Evolutionary conservation across 1,284 basidiomycete genomes (phyloP).

Genomic region (Tausonia pullulans): DNA sequence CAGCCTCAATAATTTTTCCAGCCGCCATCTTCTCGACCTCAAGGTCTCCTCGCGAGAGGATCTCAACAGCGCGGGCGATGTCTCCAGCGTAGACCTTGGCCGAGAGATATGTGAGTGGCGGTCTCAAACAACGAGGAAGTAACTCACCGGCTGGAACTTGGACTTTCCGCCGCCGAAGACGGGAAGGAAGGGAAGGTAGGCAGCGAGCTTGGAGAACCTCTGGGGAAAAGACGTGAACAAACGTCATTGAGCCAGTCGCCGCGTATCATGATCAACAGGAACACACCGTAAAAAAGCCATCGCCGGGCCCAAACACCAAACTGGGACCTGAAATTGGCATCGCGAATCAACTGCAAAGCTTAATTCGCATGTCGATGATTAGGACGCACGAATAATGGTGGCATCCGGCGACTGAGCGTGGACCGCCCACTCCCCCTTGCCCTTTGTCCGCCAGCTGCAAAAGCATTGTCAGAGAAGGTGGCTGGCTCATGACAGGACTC

Average conservation of each 20-base stretch:
- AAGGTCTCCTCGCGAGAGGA: slow-evolving; percentile 41
- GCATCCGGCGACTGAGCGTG: slow-evolving; percentile 38
- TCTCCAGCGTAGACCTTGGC: slow-evolving; percentile 54
- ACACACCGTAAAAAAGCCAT: slow-evolving; percentile 56
- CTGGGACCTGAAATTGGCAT: slow-evolving; percentile 37
- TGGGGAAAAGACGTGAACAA: slow-evolving; percentile 23
- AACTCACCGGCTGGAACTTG: slow-evolving; percentile 43
- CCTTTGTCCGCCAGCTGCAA: slow-evolving; percentile 46
- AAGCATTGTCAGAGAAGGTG: not conserved
- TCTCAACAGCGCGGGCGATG: slow-evolving; percentile 48
- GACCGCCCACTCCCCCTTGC: slow-evolving; percentile 47
- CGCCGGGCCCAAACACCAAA: slow-evolving; percentile 58
- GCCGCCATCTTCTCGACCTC: slow-evolving; percentile 37
- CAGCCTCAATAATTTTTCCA: slow-evolving; percentile 55
- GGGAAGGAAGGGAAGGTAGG: slow-evolving; percentile 53
- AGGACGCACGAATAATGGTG: slow-evolving; percentile 43
- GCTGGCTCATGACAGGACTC: not conserved
- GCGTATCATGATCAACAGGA: not conserved
- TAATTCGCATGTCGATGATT: too few relatives aligned
- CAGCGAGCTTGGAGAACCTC: slow-evolving; percentile 50
- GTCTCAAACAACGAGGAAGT: not conserved
- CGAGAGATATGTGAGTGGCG: not conserved
- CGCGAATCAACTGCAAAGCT: too few relatives aligned
- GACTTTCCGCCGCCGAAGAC: slow-evolving; percentile 56
- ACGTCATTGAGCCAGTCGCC: not conserved